These are phyloP conservation scores for Elaphomyces granulatus DNA, from an alignment of 495 filamentous ascomycete genomes.

Conservation along the genomic window DNA sequence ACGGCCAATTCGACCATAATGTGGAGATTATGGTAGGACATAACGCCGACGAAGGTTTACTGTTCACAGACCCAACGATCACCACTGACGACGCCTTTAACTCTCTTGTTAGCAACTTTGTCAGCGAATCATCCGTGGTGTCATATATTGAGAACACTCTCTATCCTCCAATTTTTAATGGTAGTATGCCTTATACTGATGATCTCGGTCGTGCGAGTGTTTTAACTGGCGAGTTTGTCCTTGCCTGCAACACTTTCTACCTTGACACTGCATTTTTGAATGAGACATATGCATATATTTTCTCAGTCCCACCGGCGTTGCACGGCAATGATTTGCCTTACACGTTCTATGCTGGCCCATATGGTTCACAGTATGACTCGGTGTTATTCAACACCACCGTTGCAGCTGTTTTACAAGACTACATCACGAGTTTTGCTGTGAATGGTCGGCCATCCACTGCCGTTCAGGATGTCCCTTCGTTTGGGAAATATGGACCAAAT, in stretches of 20 bases:
- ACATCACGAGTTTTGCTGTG: constrained; percentile 41
- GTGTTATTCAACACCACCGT: constrained; percentile 28
- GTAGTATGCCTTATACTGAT: constrained; percentile 31
- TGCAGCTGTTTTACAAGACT: constrained; percentile 43
- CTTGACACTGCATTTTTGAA: constrained; percentile 34
- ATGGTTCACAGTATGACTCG: constrained; percentile 6
- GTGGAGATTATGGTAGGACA: constrained; percentile 43
- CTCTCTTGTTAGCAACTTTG: constrained; percentile 34
- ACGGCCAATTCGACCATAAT: constrained; percentile 39
- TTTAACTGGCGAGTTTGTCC: not conserved
- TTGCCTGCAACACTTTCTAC: not conserved
- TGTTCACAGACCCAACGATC: constrained; percentile 44
- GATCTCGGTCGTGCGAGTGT: constrained; percentile 28
- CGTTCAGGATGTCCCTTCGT: constrained; percentile 26
- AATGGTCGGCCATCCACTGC: constrained; percentile 33
- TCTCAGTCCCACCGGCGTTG: constrained; percentile 41
- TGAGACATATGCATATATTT: constrained; percentile 43
- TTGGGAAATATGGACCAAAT: constrained; percentile 26
- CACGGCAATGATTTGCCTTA: constrained; percentile 46
- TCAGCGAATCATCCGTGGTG: too few relatives aligned
- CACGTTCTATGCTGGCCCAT: constrained; percentile 45
- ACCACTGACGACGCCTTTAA: constrained; percentile 26
- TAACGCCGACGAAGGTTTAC: constrained; percentile 40
- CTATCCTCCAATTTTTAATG: constrained; percentile 45
- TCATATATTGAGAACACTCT: constrained; percentile 35